Percentiles rank a stretch among this genome's conserved stretches.
These are phyloP conservation scores for Annulohypoxylon stygium DNA, from an alignment of 495 filamentous ascomycete genomes.

Conservation along the genomic window DNA sequence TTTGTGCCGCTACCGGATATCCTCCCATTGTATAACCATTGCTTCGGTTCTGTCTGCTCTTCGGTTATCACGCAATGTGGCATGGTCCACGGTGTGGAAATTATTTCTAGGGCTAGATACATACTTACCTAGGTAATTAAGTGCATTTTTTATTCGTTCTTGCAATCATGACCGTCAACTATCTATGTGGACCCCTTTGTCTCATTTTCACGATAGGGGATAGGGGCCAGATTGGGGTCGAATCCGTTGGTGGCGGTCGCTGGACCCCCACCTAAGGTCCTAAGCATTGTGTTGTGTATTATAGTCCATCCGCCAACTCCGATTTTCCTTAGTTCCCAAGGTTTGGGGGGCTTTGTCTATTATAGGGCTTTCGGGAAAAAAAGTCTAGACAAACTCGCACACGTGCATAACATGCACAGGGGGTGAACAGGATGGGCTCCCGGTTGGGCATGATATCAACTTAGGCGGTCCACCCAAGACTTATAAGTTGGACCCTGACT, in stretches of 20 bases:
- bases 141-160: constrained; percentile 18
- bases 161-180: constrained; percentile 15
- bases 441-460: constrained; percentile 40
- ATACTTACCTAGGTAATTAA: too few relatives aligned
- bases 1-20: constrained; percentile 32
- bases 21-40: not conserved
- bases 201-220: constrained; percentile 19
- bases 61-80: constrained; percentile 2
- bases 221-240: not conserved
- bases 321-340: constrained; percentile 5
- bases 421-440: constrained; percentile 18
- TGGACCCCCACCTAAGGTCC: constrained; percentile 30
- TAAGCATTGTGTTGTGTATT: not conserved
- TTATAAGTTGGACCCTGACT: constrained; percentile 33
- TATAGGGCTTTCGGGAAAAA: not conserved
- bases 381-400: constrained; percentile 25
- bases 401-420: constrained; percentile 28
- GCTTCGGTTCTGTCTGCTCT: not conserved
- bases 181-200: constrained; percentile 24
- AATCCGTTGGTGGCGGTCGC: constrained; percentile 17
- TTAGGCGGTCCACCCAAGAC: constrained; percentile 8
- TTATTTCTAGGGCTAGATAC: not conserved
- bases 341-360: constrained; percentile 11
- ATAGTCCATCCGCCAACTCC: not conserved
- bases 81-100: constrained; percentile 15